Evolutionary conservation across 495 filamentous ascomycete genomes (phyloP), one percentile per base, ranked within the genome.

Genomic region (Penicillium riverlandense): DNA sequence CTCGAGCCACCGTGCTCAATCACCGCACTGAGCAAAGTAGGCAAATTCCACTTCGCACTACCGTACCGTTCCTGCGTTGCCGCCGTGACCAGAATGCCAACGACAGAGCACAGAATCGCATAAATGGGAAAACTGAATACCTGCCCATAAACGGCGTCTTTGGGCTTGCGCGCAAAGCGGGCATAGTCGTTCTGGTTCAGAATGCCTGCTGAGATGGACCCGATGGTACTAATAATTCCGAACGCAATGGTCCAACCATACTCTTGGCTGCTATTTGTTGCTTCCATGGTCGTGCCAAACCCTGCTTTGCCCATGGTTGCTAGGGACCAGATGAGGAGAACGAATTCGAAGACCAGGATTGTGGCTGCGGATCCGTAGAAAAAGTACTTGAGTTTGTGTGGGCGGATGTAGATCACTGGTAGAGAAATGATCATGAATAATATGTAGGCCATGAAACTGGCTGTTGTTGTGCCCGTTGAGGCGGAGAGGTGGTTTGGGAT

Each of bases 41-140:
- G 58, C 7, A 71, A 60, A 38, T 63, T 66, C 69, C 70, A 72
- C 43, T 65, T 50, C 8, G 64, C 39, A 33, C 53, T 48, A n/a
- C 55, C 66, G 44, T 62, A 68, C 4, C 67, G 48, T 31, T 54
- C 41, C 41, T 54, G 51, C 6, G 61, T 59, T 12, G 63, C 63
- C 28, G 59, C 56, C 2, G 66, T 64, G 12, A 66, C 61, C 16
- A 75, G 47, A 44, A 63, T 64, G 14, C 66, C 66, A 28, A 69
- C 50, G 1, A 67, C 41, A 2, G 67, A 50, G 12, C 63, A 56
- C 0, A 63, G 35, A 11, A 59, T 59, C 22, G 53, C 58, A 15
- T 53, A 53, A 11, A 53, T 16, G 0, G 49, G 49, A 29, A 48
- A 44, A 28, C 50, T 48, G 36, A 54, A 35, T 9, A 52, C 13